Evolutionary conservation across 495 filamentous ascomycete genomes (phyloP).

Genomic region (Rusavskia elegans): DNA sequence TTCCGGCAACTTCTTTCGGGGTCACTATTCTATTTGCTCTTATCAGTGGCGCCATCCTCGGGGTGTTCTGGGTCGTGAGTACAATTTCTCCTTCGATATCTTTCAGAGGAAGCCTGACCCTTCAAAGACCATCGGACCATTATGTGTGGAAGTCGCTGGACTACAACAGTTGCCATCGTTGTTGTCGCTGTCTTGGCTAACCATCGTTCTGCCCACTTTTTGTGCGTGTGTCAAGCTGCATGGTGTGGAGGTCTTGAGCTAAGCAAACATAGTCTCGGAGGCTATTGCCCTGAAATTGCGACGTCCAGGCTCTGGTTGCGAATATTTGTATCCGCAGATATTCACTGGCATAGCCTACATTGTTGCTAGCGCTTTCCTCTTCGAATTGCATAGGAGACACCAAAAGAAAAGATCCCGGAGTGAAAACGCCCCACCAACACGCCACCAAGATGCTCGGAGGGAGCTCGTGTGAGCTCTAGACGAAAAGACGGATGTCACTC

Average conservation of each 20-base stretch:
- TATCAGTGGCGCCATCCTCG: conserved; percentile 43
- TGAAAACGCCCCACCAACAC: no score
- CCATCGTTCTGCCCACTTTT: conserved; percentile 44
- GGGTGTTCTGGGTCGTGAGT: conserved; percentile 41
- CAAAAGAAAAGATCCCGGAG: no score
- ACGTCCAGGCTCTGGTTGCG: conserved; percentile 17
- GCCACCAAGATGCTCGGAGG: no score
- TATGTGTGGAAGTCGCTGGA: conserved; percentile 37
- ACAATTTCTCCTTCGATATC: neutral
- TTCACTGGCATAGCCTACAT: conserved; percentile 46
- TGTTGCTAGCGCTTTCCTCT: conserved; percentile 22
- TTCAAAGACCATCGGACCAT: conserved; percentile 14
- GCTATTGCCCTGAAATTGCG: conserved; percentile 49
- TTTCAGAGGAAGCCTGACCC: neutral
- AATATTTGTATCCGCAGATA: conserved; percentile 45
- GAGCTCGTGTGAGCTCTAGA: no score
- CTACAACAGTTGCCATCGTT: conserved; percentile 40
- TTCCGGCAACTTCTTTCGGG: conserved; percentile 39
- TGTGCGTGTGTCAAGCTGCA: conserved; percentile 5
- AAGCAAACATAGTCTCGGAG: conserved; percentile 33
- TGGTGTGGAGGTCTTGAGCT: neutral
- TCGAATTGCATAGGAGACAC: no score
- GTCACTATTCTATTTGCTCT: conserved; percentile 49
- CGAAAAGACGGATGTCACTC: no score
- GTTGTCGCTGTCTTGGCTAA: conserved; percentile 48